Conservation (phyloP, 768 basidiomycete genomes). For the Cyclocybe cylindracea region DNA sequence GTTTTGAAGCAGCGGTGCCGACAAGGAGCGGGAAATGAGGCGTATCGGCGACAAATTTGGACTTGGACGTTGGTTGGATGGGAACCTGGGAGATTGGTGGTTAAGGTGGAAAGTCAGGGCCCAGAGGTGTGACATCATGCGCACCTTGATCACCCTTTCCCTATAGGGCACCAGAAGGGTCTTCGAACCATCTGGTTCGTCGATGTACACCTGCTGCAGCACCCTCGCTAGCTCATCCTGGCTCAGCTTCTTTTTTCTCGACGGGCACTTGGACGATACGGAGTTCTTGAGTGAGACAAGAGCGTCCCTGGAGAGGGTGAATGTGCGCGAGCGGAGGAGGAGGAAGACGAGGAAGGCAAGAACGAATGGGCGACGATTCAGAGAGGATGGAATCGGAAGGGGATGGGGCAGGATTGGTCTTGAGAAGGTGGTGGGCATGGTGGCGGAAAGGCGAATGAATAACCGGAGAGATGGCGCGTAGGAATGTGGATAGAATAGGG, state of each 20-base stretch:
- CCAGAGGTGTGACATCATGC: slow-evolving; percentile 14
- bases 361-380: slow-evolving; percentile 31
- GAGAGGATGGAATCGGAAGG: slow-evolving; percentile 13
- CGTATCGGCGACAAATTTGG: slow-evolving; percentile 53
- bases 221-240: slow-evolving; percentile 46
- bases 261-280: slow-evolving; percentile 1
- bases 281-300: slow-evolving; percentile 23
- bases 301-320: slow-evolving; percentile 33
- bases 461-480: no score
- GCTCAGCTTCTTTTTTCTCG: slow-evolving; percentile 23
- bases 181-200: slow-evolving; percentile 57
- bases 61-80: slow-evolving; percentile 47
- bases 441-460: no score
- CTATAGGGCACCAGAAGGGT: slow-evolving; percentile 69
- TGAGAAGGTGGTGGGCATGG: slow-evolving; percentile 3
- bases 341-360: slow-evolving; percentile 46
- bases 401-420: slow-evolving; percentile 15
- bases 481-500: no score
- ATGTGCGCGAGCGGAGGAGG: slow-evolving; percentile 50
- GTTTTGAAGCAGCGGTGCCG: slow-evolving; percentile 43
- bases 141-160: slow-evolving; percentile 63
- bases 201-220: slow-evolving; percentile 64
- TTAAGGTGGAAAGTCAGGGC: background rate
- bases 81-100: slow-evolving; percentile 33
- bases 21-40: slow-evolving; percentile 63